Evolutionary conservation across 441 rosid species (phyloP).

Genomic region (Pelargonium citronellum): DNA sequence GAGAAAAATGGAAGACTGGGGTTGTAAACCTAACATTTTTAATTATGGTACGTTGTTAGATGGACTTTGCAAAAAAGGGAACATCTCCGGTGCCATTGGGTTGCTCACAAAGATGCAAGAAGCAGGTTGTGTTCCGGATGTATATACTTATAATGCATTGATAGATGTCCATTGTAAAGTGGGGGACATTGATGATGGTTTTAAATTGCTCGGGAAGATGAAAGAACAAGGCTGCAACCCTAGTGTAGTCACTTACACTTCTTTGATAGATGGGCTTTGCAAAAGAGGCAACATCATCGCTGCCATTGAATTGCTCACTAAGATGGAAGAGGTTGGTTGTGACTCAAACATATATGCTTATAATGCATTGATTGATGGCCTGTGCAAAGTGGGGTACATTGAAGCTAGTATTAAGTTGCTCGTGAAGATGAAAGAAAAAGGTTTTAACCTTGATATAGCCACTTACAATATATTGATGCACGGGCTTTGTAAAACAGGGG

Average conservation of each 20-base stretch:
- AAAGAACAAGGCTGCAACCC: background rate
- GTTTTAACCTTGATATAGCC: background rate
- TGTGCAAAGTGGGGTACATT: constrained; percentile 15
- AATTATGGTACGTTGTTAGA: background rate
- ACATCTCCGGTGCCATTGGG: background rate
- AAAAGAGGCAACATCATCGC: no score
- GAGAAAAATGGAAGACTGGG: background rate
- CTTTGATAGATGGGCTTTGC: no score
- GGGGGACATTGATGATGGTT: background rate
- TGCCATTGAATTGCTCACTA: no score
- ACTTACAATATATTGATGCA: background rate
- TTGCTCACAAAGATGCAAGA: constrained; percentile 13
- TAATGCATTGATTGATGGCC: constrained; percentile 7
- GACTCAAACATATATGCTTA: constrained; percentile 15
- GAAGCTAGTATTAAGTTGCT: constrained; percentile 4
- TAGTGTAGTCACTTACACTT: no score
- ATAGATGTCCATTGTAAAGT: constrained; percentile 12
- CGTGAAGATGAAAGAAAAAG: constrained; percentile 11
- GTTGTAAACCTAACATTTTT: background rate
- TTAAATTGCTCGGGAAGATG: constrained; percentile 12
- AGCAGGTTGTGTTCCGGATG: constrained; percentile 12
- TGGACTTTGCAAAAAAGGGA: background rate
- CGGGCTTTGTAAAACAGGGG: background rate
- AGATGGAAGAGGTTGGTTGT: background rate
- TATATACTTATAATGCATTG: background rate